phyloP scores from a whole-genome alignment of 148 eudicot species.

The Persicaria maculosa region DNA sequence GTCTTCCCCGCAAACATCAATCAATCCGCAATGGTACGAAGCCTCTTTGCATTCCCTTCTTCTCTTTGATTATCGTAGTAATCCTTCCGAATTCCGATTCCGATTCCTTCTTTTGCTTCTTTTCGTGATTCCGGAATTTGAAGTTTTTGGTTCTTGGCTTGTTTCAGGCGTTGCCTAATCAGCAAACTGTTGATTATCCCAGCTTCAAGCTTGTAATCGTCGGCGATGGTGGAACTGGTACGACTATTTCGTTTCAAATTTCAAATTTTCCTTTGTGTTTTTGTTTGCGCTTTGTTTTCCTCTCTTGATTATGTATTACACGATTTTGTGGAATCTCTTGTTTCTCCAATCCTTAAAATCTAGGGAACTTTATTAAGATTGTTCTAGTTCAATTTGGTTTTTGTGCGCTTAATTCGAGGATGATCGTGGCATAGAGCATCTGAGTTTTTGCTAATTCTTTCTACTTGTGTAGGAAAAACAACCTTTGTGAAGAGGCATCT shows the following conservation, averaged over 20 bases:
- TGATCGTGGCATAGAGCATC: no score
- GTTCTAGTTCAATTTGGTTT: neutral
- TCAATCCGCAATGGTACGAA: no score
- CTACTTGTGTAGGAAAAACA: slow-evolving; percentile 38
- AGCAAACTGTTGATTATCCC: slow-evolving; percentile 63
- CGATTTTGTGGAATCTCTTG: neutral
- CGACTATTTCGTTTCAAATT: neutral
- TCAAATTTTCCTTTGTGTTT: no score
- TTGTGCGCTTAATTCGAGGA: neutral
- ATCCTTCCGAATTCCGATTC: neutral
- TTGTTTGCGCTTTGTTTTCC: neutral
- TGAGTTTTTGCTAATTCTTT: neutral
- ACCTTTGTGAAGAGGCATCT: slow-evolving; percentile 68
- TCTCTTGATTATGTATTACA: neutral
- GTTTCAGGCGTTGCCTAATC: slow-evolving; percentile 59
- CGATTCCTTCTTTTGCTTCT: neutral
- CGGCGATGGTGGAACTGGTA: slow-evolving; percentile 82
- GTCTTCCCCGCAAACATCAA: no score
- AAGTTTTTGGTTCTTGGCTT: neutral
- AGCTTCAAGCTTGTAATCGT: slow-evolving; percentile 76
- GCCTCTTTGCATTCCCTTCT: no score
- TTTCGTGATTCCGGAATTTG: neutral
- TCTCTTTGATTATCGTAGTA: no score
- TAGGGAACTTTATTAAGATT: no score
- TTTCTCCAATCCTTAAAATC: no score